Evolutionary conservation across 345 rosid genomes (phyloP).

Genomic region (Erysimum cheiranthoides): DNA sequence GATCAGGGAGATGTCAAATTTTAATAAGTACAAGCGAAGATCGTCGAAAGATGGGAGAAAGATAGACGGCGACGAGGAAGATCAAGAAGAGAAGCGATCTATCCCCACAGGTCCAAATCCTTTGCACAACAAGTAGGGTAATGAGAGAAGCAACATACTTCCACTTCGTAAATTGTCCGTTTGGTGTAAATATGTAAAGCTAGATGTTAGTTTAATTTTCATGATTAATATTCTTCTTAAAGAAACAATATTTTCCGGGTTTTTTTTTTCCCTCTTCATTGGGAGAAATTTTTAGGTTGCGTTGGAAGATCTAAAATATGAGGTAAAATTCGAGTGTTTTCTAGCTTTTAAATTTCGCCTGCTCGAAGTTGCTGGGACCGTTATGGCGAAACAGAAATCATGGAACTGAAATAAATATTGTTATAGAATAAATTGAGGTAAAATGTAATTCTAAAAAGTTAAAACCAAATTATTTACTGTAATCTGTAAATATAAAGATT

Average conservation of each 20-base stretch:
- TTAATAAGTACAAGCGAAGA: slow-evolving; percentile 16
- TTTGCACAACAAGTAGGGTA: slow-evolving; percentile 40
- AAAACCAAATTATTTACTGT: no score
- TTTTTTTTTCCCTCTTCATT: no score
- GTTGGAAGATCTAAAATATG: neutral
- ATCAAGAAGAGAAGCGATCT: slow-evolving; percentile 39
- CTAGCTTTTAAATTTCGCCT: neutral
- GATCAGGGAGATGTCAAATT: slow-evolving; percentile 35
- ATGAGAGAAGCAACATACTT: slow-evolving; percentile 22
- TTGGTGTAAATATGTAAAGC: neutral
- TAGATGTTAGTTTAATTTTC: neutral
- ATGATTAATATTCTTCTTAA: neutral
- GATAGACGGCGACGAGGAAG: slow-evolving; percentile 12
- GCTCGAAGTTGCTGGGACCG: neutral
- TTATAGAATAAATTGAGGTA: neutral
- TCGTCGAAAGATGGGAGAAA: slow-evolving; percentile 19
- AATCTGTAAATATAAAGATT: neutral
- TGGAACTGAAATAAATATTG: neutral
- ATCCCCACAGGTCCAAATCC: slow-evolving; percentile 46
- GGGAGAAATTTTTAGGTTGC: neutral
- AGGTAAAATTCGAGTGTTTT: neutral
- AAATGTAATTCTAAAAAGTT: neutral
- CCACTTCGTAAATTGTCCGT: neutral
- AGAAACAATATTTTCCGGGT: no score
- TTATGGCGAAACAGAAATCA: neutral